These are phyloP conservation scores for Tremella yokohamensis DNA, from an alignment of 768 basidiomycete species.

Conservation along the genomic window DNA sequence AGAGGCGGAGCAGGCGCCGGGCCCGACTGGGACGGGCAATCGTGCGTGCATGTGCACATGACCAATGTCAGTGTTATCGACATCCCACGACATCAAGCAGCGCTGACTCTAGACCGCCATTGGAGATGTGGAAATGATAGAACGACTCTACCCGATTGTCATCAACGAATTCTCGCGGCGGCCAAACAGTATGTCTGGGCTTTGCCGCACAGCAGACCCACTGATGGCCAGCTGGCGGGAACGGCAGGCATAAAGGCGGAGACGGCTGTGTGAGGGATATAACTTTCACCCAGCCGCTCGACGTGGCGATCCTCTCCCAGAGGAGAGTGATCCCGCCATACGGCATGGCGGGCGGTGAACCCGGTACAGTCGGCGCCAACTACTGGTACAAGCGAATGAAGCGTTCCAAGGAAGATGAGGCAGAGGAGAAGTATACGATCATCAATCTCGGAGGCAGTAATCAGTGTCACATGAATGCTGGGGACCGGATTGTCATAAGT, in stretches of 20 bases:
- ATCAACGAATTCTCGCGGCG: constrained; percentile 34
- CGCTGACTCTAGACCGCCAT: constrained; percentile 29
- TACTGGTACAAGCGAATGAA: constrained; percentile 16
- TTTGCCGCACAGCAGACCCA: background rate
- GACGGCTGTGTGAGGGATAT: constrained; percentile 40
- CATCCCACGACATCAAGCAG: no score
- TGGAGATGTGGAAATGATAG: constrained; percentile 37
- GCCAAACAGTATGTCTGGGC: constrained; percentile 10
- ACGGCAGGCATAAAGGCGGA: constrained; percentile 31
- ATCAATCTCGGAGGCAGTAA: constrained; percentile 23
- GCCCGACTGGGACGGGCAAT: constrained; percentile 36
- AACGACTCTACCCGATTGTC: constrained; percentile 33
- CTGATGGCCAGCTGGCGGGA: constrained; percentile 20
- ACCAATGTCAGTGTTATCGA: constrained; percentile 21
- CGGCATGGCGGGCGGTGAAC: constrained; percentile 54
- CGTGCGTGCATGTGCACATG: constrained; percentile 34
- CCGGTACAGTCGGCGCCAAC: constrained; percentile 22
- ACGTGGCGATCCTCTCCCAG: constrained; percentile 30
- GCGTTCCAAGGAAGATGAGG: constrained; percentile 2
- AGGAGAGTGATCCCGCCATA: constrained; percentile 37
- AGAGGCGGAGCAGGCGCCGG: constrained; percentile 39
- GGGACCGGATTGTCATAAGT: constrained; percentile 24
- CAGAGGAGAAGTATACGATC: constrained; percentile 1
- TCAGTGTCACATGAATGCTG: constrained; percentile 15
- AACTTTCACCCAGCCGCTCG: constrained; percentile 33